Evolutionary conservation across 2,329 filamentous ascomycete genomes (phyloP), one percentile per base, ranked within the genome.

Genomic region (Raffaelea deltoideospora): DNA sequence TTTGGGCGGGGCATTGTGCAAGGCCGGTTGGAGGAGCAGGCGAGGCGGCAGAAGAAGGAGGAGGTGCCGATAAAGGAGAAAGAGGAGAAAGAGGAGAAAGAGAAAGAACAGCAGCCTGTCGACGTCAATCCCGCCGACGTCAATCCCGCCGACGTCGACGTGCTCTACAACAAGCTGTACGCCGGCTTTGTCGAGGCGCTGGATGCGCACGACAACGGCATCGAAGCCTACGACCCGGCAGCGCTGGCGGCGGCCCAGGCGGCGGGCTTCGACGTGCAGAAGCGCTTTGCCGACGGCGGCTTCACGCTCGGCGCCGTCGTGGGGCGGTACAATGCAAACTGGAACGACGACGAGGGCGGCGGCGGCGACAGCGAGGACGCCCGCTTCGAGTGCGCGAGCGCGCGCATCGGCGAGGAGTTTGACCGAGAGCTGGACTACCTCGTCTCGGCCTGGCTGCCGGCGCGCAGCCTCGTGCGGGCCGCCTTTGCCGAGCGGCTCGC

Each of bases 191-290:
- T 98, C 54, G 90, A 98, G 65, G 86, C 90, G 2, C 78, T 98
- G 39, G 90, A 98, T 59, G 90, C 87, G 40, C 88, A 98, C 60
- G 90, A 98, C 67, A 98, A 98, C 57, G 90, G 90, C 47, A 80
- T 98, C 53, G 78, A 77, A 20, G 70, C 67, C 40, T 92, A 92
- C 60, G 84, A 94, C 53, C 67, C 80, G 21, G 67, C 68, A 19
- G 76, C 66, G 23, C 54, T 94, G 15, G 59, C 72, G 22, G 68
- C 75, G 22, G 43, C 32, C 37, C 37, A 35, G 14, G 29, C 18
- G 21, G 32, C 18, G 27, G 42, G 40, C 8, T 81, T 83, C 0
- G 80, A 79, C 4, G 58, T 95, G 30, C 64, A 81, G 57, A 90
- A 87, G 65, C 77, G 78, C 47, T 95, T 92, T 63, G 79, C 76